Percentiles rank a stretch among this genome's conserved stretches.
Conservation (phyloP, 768 basidiomycete genomes). For the Suillus lakei region DNA sequence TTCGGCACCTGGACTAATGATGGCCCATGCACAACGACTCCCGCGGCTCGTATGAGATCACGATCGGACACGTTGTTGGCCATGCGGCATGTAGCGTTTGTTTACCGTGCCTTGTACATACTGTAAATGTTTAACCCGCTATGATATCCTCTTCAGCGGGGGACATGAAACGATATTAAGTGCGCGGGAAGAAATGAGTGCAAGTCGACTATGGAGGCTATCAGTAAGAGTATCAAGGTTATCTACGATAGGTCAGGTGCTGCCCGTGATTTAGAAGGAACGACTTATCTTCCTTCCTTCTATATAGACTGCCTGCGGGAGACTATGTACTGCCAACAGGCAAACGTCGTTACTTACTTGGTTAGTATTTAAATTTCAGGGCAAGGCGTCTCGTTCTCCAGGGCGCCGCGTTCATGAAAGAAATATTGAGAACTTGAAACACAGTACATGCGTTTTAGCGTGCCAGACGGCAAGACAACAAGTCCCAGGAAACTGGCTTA, state of each 20-base stretch:
- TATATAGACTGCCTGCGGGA: background rate
- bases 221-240: background rate
- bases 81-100: background rate
- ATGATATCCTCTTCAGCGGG: background rate
- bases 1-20: slow-evolving; percentile 60
- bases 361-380: background rate
- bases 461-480: background rate
- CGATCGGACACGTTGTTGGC: background rate
- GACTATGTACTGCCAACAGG: background rate
- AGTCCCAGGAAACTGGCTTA: background rate
- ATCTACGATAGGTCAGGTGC: background rate
- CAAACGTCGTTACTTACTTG: background rate
- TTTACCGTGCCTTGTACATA: background rate
- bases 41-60: slow-evolving; percentile 9
- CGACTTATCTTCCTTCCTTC: background rate
- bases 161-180: background rate
- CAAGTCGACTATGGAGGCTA: background rate
- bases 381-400: background rate
- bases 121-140: no score
- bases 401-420: background rate
- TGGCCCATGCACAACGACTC: slow-evolving; percentile 48
- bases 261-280: background rate
- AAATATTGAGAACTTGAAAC: background rate
- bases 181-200: background rate
- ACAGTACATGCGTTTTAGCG: background rate